Base-by-base conservation (phyloP, 2,329 filamentous ascomycete genomes). In the Trichoderma lentiforme region DNA sequence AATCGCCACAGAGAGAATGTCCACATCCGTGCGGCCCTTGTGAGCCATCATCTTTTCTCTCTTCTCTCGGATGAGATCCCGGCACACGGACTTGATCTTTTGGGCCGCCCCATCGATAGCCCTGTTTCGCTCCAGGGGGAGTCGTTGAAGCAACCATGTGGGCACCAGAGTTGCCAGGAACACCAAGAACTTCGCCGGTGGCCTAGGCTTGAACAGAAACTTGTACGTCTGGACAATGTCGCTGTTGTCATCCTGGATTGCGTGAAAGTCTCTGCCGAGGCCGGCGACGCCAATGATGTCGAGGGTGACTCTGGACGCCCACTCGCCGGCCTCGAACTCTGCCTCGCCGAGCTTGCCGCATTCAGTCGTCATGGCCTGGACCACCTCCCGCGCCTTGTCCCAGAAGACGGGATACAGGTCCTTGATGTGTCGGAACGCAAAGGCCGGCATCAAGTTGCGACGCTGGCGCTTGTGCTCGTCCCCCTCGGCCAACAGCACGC, bases 341-440 rank as follows among this genome's bases (percentile, higher is more conserved):
- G 81, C 82, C 63, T 77, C 73, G 9, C 81, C 78, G 28, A 80
- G 76, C 21, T 72, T 73, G 26, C 79, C 77, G 11, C 81, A 75
- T 15, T 79, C 73, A 5, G 72, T 77, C 1, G 84, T 86, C 80
- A 97, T 90, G 64, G 87, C 86, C 24, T 87, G 81, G 6, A 90
- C 89, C 76, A 91, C 87, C 78, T 95, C 91, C 8, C 87, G 81
- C 1, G 91, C 88, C 81, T 97, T 97, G 24, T 82, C 77, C 94
- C 94, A 97, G 81, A 98, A 97, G 6, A 92, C 83, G 0, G 93
- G 91, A 76, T 97, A 96, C 15, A 97, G 83, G 72, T 95, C 88
- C 79, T 96, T 97, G 79, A 97, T 85, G 77, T 97, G 93, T 26
- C 94, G 88, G 78, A 93, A 97, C n/a, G 90, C 87, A 80, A 97